These are phyloP conservation scores for Warburgia ugandensis DNA, from an alignment of 164 flowering plant genomes.

Conservation along the genomic window DNA sequence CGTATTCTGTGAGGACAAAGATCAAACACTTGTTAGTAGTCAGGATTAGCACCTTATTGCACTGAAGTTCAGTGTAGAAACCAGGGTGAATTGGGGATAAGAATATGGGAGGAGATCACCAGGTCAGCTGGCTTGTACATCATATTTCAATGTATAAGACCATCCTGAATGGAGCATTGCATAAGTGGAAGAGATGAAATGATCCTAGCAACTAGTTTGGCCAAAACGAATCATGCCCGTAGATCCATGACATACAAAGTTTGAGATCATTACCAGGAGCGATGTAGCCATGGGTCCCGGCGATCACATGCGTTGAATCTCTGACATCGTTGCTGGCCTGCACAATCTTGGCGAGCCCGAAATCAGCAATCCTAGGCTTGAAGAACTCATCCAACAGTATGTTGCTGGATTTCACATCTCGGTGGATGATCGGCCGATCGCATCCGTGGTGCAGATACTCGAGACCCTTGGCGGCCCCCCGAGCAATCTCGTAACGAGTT, in stretches of 20 bases:
- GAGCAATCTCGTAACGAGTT: conserved; percentile 46
- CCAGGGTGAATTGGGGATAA: no score
- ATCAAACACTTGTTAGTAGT: no score
- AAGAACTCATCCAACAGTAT: conserved; percentile 48
- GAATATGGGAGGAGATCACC: no score
- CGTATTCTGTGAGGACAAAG: conserved; percentile 39
- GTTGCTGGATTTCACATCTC: conserved; percentile 66
- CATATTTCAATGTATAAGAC: no score
- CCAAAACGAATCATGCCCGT: no score
- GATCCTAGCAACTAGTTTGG: no score
- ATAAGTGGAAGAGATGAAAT: no score
- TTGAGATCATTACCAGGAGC: conserved; percentile 84
- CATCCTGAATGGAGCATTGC: no score
- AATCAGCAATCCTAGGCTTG: conserved; percentile 61
- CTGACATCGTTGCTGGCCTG: conserved; percentile 16
- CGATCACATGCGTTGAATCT: conserved; percentile 35
- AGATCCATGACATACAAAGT: no score
- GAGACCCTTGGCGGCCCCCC: conserved; percentile 72
- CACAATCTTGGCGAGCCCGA: conserved; percentile 53
- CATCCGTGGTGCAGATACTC: conserved; percentile 76
- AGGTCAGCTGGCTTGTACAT: no score
- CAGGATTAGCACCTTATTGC: no score
- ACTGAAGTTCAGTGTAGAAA: no score
- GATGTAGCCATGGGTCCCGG: conserved; percentile 71
- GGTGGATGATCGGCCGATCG: conserved; percentile 48